A percentile compares a stretch with the other conserved stretches of the same genome.
Evolutionary conservation across 2,329 filamentous ascomycete species (phyloP).

Genomic region (Colletotrichum gigasporum): DNA sequence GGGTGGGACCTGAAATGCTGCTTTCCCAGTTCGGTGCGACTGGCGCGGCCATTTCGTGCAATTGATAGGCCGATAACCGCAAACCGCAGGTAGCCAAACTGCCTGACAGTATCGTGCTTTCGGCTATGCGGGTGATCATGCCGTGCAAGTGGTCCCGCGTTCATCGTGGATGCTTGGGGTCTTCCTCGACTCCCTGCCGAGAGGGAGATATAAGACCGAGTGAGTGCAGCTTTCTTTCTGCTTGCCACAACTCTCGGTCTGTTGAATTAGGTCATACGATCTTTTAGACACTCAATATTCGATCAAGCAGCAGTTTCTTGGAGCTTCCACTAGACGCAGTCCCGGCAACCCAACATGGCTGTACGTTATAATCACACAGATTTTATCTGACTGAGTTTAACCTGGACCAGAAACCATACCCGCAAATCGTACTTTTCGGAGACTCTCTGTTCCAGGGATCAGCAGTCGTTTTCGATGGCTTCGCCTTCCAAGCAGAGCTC

Average conservation of each 20-base stretch:
- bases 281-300: background rate
- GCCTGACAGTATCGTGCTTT: slow-evolving; percentile 4
- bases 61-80: slow-evolving; percentile 27
- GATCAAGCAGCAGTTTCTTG: no score
- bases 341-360: slow-evolving; percentile 5
- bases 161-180: slow-evolving; percentile 4
- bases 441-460: slow-evolving; percentile 86
- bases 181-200: background rate
- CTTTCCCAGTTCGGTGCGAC: slow-evolving; percentile 2
- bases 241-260: no score
- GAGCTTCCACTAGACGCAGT: no score
- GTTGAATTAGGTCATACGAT: no score
- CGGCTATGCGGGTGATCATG: slow-evolving; percentile 19
- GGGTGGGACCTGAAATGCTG: background rate
- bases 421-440: slow-evolving; percentile 85
- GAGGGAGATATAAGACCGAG: background rate
- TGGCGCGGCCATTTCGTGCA: slow-evolving; percentile 17
- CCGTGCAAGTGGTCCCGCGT: slow-evolving; percentile 2
- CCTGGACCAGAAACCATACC: slow-evolving; percentile 52
- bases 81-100: background rate
- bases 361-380: no score
- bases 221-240: no score
- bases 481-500: slow-evolving; percentile 78
- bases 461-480: slow-evolving; percentile 69
- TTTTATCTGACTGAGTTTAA: no score